Base-by-base conservation (phyloP, 2,329 filamentous ascomycete genomes). In the Xylaria sp. region DNA sequence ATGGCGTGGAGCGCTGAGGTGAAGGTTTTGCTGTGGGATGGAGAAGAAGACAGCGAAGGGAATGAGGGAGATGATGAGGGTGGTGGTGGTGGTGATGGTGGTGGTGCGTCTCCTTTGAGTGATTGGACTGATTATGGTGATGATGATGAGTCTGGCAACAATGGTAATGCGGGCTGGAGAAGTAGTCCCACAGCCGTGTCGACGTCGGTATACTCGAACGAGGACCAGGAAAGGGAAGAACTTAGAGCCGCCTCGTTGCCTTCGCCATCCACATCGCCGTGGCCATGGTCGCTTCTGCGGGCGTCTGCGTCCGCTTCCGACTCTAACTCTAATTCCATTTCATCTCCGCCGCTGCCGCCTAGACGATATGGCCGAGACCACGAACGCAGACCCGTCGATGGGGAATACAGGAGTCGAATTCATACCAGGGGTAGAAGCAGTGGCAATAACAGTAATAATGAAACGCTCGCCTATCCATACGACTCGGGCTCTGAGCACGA, bases 11-110 rank as follows among this genome's bases (percentile, higher is more conserved):
- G 55, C 4, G 57, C 35, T 25, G 66, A 70, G 55, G 33, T 65
- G 3, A 67, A 67, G 54, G 63, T 69, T 12, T 19, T 70, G n/a
- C 64, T 64, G 37, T 70, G 67, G 65, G 62, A 70, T 9, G 58
- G 67, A 7, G 49, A 40, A 4, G 46, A 42, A 42, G 25, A 59
- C 14, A 37, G 14, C 7, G 15, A 45, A 19, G 31, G 15, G 14
- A 35, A 45, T 21, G 35, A 5, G 15, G 42, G 33, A 4, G 21
- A 15, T 3, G 51, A 43, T 2, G 60, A 53, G 3, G 47, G 42
- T 9, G 8, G 9, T 15, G 31, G 6, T n/a, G n/a, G n/a, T n/a
- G n/a, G n/a, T n/a, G n/a, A n/a, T n/a, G n/a, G n/a, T n/a, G n/a
- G n/a, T n/a, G n/a, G n/a, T n/a, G n/a, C n/a, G n/a, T n/a, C n/a